Conservation (phyloP, 2,329 filamentous ascomycete genomes). For the Emmonsia crescens region DNA sequence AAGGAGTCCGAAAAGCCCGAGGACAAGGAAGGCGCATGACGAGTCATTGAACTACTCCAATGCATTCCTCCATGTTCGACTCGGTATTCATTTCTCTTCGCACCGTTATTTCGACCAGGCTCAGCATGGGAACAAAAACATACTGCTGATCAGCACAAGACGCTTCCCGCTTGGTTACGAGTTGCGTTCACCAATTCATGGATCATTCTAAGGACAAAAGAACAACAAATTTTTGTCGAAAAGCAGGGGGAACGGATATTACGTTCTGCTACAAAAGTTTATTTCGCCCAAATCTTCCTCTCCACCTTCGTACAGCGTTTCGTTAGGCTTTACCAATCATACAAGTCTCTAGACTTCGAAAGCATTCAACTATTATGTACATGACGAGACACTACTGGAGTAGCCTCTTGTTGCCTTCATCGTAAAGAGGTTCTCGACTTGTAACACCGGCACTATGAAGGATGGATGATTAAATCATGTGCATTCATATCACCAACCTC, state of each 20-base stretch:
- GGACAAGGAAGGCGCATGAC: neutral
- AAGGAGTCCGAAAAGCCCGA: neutral
- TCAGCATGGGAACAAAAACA: neutral
- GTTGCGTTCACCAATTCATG: neutral
- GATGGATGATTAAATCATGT: neutral
- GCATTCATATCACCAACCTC: neutral
- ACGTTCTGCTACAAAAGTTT: neutral
- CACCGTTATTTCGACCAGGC: neutral
- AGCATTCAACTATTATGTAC: neutral
- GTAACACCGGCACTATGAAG: neutral
- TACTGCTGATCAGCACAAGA: neutral
- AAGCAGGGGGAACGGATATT: neutral
- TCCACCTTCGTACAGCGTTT: neutral
- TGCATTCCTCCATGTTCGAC: neutral
- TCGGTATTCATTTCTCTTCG: neutral
- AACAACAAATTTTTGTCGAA: neutral
- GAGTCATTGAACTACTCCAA: too few relatives aligned
- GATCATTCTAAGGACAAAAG: neutral
- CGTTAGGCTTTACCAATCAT: neutral
- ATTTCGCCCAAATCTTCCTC: neutral
- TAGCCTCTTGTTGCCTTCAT: neutral
- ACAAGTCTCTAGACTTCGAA: neutral
- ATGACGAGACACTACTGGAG: neutral
- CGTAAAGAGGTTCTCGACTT: neutral
- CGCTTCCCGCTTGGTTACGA: neutral